Evolutionary conservation across 23 red algal genomes (phyloP).

Genomic region (Gracilaria vermiculophylla): DNA sequence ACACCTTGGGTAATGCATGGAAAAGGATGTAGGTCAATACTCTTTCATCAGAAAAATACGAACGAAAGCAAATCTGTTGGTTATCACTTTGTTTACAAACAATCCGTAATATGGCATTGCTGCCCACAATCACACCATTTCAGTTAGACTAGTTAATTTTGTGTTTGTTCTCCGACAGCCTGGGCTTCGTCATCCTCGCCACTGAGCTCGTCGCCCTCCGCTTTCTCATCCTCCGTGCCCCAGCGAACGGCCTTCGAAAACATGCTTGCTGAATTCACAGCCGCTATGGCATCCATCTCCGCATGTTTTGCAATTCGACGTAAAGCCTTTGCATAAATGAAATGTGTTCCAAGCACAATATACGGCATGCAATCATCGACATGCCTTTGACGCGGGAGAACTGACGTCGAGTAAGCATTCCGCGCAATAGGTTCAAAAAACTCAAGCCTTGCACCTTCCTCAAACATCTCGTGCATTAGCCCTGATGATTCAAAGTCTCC

Average conservation of each 20-base stretch:
- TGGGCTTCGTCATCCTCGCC: too few relatives aligned
- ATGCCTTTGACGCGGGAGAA: slow-evolving; percentile 10
- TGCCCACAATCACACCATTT: too few relatives aligned
- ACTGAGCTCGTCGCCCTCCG: background rate
- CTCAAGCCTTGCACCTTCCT: background rate
- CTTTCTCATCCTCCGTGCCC: slow-evolving; percentile 6
- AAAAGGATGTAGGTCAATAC: too few relatives aligned
- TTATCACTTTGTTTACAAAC: too few relatives aligned
- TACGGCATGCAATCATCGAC: slow-evolving; percentile 38
- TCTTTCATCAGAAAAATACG: too few relatives aligned
- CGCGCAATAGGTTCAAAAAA: slow-evolving; percentile 19
- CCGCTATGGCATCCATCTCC: slow-evolving; percentile 62
- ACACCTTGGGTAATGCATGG: too few relatives aligned
- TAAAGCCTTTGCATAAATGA: slow-evolving; percentile 46
- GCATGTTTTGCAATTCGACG: slow-evolving; percentile 32
- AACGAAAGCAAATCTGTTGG: too few relatives aligned
- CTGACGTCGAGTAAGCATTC: background rate
- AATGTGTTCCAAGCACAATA: slow-evolving; percentile 48
- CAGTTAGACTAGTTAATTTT: too few relatives aligned
- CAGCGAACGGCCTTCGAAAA: slow-evolving; percentile 54
- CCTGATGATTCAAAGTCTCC: slow-evolving; percentile 25
- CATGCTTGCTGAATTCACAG: slow-evolving; percentile 61
- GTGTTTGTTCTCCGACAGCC: too few relatives aligned
- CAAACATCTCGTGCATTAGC: slow-evolving; percentile 45
- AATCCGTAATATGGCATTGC: too few relatives aligned